Conservation (phyloP, 2,329 filamentous ascomycete genomes). For the Ceratocystis huliohia region DNA sequence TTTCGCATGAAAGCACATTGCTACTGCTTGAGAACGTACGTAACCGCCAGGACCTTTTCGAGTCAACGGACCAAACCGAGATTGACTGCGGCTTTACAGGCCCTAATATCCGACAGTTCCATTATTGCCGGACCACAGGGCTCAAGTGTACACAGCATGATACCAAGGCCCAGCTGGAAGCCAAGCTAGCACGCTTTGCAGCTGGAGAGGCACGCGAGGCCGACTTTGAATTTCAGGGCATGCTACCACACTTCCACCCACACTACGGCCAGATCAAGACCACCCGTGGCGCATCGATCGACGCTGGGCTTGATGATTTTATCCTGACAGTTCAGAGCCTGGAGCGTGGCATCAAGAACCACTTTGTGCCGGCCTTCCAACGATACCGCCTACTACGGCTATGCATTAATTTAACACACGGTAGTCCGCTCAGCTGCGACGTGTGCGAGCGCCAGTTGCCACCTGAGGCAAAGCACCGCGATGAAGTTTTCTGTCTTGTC, state of each 20-base stretch:
- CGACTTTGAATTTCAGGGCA: slow-evolving; percentile 23
- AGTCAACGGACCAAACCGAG: background rate
- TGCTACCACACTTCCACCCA: slow-evolving; percentile 21
- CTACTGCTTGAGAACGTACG: background rate
- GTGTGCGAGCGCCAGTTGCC: slow-evolving; percentile 10
- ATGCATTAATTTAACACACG: background rate
- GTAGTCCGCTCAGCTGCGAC: slow-evolving; percentile 9
- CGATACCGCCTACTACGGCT: slow-evolving; percentile 13
- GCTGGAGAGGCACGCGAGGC: slow-evolving; percentile 13
- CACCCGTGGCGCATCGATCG: slow-evolving; percentile 22
- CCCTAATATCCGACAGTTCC: background rate
- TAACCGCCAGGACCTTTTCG: background rate
- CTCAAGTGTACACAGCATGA: slow-evolving; percentile 17
- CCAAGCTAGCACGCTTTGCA: slow-evolving; percentile 12
- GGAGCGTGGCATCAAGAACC: slow-evolving; percentile 11
- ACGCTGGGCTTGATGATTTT: slow-evolving; percentile 23
- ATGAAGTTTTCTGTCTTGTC: slow-evolving; percentile 22
- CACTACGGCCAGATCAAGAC: slow-evolving; percentile 16
- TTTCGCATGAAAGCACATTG: background rate
- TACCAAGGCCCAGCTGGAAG: background rate
- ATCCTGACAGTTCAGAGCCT: slow-evolving; percentile 23
- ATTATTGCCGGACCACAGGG: slow-evolving; percentile 16
- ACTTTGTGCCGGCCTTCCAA: slow-evolving; percentile 13
- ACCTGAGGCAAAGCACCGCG: background rate
- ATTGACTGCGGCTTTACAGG: slow-evolving; percentile 11